Evolutionary conservation across 2,329 filamentous ascomycete genomes (phyloP).

Genomic region (Pseudopithomyces chartarum): DNA sequence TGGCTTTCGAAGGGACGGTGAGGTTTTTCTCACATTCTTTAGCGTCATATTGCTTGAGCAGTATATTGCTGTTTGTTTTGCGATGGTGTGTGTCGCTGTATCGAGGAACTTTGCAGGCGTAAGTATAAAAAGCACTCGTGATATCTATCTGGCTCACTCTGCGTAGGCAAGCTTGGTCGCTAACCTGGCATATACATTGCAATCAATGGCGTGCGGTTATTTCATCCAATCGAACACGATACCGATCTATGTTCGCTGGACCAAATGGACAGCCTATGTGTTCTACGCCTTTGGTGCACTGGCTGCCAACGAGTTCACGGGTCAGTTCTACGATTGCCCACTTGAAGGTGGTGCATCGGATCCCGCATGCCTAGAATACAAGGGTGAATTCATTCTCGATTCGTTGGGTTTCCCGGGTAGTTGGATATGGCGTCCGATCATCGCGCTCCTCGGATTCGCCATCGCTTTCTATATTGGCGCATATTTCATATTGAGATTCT

Average conservation of each 20-base stretch:
- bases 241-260: conserved; percentile 77
- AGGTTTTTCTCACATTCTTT: conserved; percentile 75
- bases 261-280: conserved; percentile 70
- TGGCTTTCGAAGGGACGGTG: conserved; percentile 67
- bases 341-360: conserved; percentile 64
- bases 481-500: conserved; percentile 65
- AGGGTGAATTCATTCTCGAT: conserved; percentile 70
- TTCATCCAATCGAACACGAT: conserved; percentile 77
- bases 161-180: conserved; percentile 68
- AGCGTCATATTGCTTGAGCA: conserved; percentile 70
- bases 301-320: conserved; percentile 73
- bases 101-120: conserved; percentile 72
- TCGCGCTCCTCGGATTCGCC: conserved; percentile 66
- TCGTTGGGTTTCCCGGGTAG: conserved; percentile 69
- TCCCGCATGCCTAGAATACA: conserved; percentile 70
- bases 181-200: conserved; percentile 74
- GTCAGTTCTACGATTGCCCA: conserved; percentile 75
- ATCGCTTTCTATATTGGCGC: conserved; percentile 67
- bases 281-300: conserved; percentile 71
- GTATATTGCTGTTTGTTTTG: conserved; percentile 74
- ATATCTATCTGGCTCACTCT: conserved; percentile 5
- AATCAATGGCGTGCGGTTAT: conserved; percentile 76
- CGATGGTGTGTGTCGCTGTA: conserved; percentile 68
- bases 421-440: conserved; percentile 71
- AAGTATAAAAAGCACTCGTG: conserved; percentile 51